These are phyloP conservation scores for Emmonsiellopsis sp. DNA, from an alignment of 2,329 filamentous ascomycete genomes.

Conservation along the genomic window DNA sequence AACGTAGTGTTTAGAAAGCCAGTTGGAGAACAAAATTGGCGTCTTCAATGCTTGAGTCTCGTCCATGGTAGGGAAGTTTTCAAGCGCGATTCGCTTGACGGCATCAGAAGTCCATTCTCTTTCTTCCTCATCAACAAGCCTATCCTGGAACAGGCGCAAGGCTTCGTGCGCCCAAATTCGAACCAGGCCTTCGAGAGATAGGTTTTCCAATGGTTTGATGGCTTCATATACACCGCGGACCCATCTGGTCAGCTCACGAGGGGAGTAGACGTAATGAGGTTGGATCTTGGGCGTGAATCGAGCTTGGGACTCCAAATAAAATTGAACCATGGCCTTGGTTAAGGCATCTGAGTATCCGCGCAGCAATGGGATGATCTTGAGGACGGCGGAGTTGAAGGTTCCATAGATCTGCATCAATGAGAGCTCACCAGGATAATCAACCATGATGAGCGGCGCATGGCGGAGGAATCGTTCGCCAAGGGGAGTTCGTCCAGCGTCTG, in stretches of 20 bases:
- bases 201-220: constrained; percentile 78
- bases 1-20: constrained; percentile 97
- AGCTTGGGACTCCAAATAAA: constrained; percentile 90
- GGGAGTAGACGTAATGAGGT: constrained; percentile 98
- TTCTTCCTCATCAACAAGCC: constrained; percentile 89
- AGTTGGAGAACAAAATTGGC: constrained; percentile 97
- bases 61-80: constrained; percentile 93
- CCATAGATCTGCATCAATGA: constrained; percentile 97
- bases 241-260: constrained; percentile 96
- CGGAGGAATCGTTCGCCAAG: constrained; percentile 89
- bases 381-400: constrained; percentile 89
- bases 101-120: constrained; percentile 89
- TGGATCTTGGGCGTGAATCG: constrained; percentile 94
- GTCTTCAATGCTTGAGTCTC: constrained; percentile 80
- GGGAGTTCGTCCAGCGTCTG: constrained; percentile 90
- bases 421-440: constrained; percentile 93
- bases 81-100: constrained; percentile 74
- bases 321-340: constrained; percentile 93
- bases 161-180: constrained; percentile 98
- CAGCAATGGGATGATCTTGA: constrained; percentile 94
- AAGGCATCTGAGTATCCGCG: constrained; percentile 89
- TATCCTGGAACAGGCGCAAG: constrained; percentile 90
- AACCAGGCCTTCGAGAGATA: constrained; percentile 83
- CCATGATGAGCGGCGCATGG: constrained; percentile 98
- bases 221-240: constrained; percentile 96